A percentile compares a stretch with the other conserved stretches of the same genome.
Conservation (phyloP, 495 filamentous ascomycete species). For the Extremus antarcticus region DNA sequence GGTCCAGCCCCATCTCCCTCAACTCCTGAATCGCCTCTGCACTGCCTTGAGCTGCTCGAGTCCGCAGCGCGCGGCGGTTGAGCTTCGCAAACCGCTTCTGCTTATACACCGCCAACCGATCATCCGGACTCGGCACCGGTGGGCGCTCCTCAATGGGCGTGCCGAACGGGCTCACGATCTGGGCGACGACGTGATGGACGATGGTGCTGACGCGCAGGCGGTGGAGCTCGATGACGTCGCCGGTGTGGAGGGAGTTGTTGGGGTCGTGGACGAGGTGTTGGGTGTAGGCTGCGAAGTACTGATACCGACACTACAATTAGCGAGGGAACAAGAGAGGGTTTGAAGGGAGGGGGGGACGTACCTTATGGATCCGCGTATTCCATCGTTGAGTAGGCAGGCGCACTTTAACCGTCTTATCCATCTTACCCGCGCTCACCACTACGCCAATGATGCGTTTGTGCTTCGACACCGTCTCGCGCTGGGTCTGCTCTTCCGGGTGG, state of each 20-base stretch:
- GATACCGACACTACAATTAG: background rate
- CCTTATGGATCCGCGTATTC: slow-evolving; percentile 41
- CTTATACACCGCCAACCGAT: slow-evolving; percentile 42
- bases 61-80: slow-evolving; percentile 16
- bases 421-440: slow-evolving; percentile 57
- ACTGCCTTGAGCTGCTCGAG: slow-evolving; percentile 6
- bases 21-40: slow-evolving; percentile 9
- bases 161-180: slow-evolving; percentile 66
- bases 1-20: slow-evolving; percentile 12
- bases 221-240: slow-evolving; percentile 53
- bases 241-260: slow-evolving; percentile 55
- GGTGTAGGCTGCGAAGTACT: slow-evolving; percentile 32
- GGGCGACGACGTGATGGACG: slow-evolving; percentile 67
- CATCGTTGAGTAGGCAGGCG: slow-evolving; percentile 48
- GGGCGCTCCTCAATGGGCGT: slow-evolving; percentile 50
- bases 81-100: slow-evolving; percentile 31
- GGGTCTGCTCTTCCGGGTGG: slow-evolving; percentile 4
- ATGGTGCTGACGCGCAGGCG: slow-evolving; percentile 55
- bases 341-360: slow-evolving; percentile 1
- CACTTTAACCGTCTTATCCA: slow-evolving; percentile 63
- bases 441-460: slow-evolving; percentile 37
- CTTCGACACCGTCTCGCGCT: background rate
- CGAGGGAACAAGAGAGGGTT: no score
- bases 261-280: slow-evolving; percentile 63
- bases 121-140: slow-evolving; percentile 50